These are phyloP conservation scores for Piloderma croceum DNA, from an alignment of 768 basidiomycete genomes.

Conservation along the genomic window DNA sequence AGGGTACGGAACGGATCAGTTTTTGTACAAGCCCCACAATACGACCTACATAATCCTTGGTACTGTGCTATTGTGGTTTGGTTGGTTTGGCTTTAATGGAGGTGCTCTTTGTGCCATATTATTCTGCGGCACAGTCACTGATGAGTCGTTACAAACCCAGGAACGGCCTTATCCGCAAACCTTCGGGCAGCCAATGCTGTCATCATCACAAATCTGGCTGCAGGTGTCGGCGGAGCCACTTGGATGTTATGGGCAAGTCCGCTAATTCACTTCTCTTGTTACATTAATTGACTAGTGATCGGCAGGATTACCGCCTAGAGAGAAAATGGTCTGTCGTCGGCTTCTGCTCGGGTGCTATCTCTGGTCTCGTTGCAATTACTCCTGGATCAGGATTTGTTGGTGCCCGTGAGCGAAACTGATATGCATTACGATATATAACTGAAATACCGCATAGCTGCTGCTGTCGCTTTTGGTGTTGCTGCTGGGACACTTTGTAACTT, in stretches of 20 bases:
- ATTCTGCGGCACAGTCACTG: slow-evolving; percentile 83
- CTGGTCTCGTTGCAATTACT: slow-evolving; percentile 85
- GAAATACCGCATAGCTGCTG: slow-evolving; percentile 48
- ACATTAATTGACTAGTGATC: neutral
- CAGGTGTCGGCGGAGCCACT: slow-evolving; percentile 78
- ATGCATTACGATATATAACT: no score
- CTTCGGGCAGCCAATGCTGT: slow-evolving; percentile 83
- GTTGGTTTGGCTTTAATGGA: slow-evolving; percentile 96
- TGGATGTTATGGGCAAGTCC: slow-evolving; percentile 83
- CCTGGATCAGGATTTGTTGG: slow-evolving; percentile 83
- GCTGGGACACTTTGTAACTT: slow-evolving; percentile 87
- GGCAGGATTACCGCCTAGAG: slow-evolving; percentile 83
- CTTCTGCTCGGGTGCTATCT: slow-evolving; percentile 92
- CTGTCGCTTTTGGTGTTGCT: slow-evolving; percentile 80
- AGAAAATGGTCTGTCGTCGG: slow-evolving; percentile 91
- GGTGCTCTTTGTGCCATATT: slow-evolving; percentile 89
- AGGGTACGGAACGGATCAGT: slow-evolving; percentile 84
- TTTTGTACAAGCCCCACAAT: slow-evolving; percentile 78
- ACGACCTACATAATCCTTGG: slow-evolving; percentile 91
- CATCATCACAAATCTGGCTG: slow-evolving; percentile 91
- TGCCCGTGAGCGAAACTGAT: slow-evolving; percentile 58
- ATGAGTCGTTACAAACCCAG: slow-evolving; percentile 90
- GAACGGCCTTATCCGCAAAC: slow-evolving; percentile 86
- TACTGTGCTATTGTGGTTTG: slow-evolving; percentile 90
- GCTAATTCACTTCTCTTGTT: neutral